Conservation (phyloP, 2,329 filamentous ascomycete genomes). For the Blastomyces silverae region DNA sequence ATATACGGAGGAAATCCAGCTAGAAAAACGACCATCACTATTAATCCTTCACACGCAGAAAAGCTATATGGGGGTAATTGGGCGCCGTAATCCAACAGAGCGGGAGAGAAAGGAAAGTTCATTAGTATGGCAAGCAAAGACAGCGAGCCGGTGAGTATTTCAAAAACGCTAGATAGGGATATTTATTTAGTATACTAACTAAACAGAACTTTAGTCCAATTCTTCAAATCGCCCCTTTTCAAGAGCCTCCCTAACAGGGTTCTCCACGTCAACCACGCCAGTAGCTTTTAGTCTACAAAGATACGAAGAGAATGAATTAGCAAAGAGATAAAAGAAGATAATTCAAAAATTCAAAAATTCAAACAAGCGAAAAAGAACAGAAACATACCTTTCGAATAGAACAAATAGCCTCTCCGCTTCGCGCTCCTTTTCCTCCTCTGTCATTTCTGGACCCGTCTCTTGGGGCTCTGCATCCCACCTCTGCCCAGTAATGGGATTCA, state of each 20-base stretch:
- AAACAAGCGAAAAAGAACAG: constrained; percentile 7
- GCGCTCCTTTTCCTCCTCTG: constrained; percentile 79
- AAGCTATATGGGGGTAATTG: neutral
- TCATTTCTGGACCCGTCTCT: constrained; percentile 65
- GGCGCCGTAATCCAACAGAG: neutral
- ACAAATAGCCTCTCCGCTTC: constrained; percentile 88
- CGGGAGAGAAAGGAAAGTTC: neutral
- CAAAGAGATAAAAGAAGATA: neutral
- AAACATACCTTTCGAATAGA: constrained; percentile 68
- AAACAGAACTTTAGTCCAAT: constrained; percentile 44
- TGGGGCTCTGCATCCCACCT: constrained; percentile 61
- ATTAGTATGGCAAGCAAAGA: neutral
- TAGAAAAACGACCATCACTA: neutral
- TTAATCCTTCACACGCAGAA: neutral
- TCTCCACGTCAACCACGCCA: constrained; percentile 69
- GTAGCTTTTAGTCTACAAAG: constrained; percentile 57
- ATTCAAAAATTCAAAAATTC: neutral
- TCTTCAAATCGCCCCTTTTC: constrained; percentile 66
- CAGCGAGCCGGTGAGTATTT: neutral
- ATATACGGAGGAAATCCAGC: neutral
- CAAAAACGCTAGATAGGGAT: neutral
- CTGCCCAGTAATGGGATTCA: constrained; percentile 88
- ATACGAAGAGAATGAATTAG: neutral
- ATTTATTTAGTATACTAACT: neutral
- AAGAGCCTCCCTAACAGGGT: constrained; percentile 65